phyloP scores from a whole-genome alignment of 2,329 filamentous ascomycete species.

The Teratosphaeriaceae sp. region DNA sequence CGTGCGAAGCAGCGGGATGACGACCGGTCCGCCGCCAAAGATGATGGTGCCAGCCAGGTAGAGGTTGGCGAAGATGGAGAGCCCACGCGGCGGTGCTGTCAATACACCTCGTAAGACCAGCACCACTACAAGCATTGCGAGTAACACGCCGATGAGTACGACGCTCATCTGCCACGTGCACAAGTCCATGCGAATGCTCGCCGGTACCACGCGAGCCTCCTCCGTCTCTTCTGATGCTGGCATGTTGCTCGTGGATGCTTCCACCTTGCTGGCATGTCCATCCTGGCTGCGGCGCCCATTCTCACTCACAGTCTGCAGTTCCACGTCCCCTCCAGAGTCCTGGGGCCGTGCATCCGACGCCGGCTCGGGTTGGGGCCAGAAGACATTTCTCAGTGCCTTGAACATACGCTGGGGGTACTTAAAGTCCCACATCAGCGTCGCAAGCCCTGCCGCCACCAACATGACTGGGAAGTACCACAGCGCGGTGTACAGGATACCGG shows the following conservation, averaged over 20 bases:
- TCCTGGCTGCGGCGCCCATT: background rate
- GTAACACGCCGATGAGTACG: slow-evolving; percentile 10
- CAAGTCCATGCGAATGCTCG: background rate
- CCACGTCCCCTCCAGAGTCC: background rate
- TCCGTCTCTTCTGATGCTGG: background rate
- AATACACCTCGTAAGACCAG: slow-evolving; percentile 43
- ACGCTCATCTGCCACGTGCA: background rate
- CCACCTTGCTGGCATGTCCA: background rate
- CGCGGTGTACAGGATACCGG: slow-evolving; percentile 63
- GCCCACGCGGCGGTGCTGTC: slow-evolving; percentile 31
- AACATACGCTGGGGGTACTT: background rate
- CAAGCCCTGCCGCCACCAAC: slow-evolving; percentile 50
- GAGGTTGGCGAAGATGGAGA: slow-evolving; percentile 59
- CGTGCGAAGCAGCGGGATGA: slow-evolving; percentile 37
- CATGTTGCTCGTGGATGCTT: background rate
- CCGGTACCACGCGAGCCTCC: background rate
- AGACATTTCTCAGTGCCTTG: background rate
- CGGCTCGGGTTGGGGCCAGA: background rate
- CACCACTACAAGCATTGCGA: slow-evolving; percentile 49
- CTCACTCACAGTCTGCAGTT: background rate
- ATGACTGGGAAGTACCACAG: slow-evolving; percentile 69
- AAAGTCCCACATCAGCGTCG: slow-evolving; percentile 50
- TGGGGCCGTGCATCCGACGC: too few species aligned
- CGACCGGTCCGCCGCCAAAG: slow-evolving; percentile 41
- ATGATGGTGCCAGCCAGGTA: slow-evolving; percentile 63